Evolutionary conservation across 2,329 filamentous ascomycete species (phyloP), one percentile per base, ranked within the genome.

Genomic region (Colletotrichum shisoi): DNA sequence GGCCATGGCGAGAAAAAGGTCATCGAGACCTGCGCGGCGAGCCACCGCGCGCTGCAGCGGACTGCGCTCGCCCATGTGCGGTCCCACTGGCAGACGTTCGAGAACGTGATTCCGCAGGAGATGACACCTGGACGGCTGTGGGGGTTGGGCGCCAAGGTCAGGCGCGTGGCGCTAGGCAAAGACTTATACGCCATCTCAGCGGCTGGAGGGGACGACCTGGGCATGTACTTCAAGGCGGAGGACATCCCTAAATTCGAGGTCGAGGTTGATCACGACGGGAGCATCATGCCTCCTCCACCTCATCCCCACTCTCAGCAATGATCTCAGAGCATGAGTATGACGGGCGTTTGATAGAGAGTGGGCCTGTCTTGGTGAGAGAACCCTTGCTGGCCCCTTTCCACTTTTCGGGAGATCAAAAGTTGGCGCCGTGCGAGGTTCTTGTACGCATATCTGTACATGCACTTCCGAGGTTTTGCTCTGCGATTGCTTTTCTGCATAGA

Each of bases 1-100:
- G 72, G 71, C 42, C 73, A 72, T 21, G 76, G 75, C 46, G 70
- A 73, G 68, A 71, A 72, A 45, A 75, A 74, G 53, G 67, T 78
- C 57, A 70, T 76, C 34, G 76, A 73, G 17, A 67, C 72, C 45
- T 73, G 74, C 54, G 61, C 46, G 17, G 40, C 63, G 42, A 56
- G 67, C 13, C 57, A 63, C 15, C 67, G 62, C 8, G 54, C 51
- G 3, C 56, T 69, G 27, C 56, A 66, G 48, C 31, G 58, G 19
- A 79, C 57, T 27, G 66, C 62, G 3, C 53, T 68, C 11, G 40
- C 56, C 21, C 57, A 68, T 39, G 63, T 68, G 21, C 66, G 66
- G 34, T 59, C 56, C 4, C 45, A 68, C 44, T 67, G 63, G 62
- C 62, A 66, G 57, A 67, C 66, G 5, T 68, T 62, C 7, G 63